Percentiles rank a stretch among this genome's conserved stretches.
Evolutionary conservation across 371 early-diverging fungal species (phyloP).

Genomic region (Mucor racemosus): DNA sequence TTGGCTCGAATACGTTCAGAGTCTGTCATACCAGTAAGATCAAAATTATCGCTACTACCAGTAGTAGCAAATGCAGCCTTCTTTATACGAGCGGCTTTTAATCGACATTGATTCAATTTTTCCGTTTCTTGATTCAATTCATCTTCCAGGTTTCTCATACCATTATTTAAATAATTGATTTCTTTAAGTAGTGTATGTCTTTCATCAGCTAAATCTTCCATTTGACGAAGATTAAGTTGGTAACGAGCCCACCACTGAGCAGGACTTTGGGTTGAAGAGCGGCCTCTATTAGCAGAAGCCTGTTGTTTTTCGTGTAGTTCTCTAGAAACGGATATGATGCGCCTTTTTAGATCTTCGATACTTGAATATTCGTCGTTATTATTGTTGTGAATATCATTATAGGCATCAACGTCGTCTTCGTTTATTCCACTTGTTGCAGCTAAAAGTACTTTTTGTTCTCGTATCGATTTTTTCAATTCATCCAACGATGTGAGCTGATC

Average conservation of each 20-base stretch:
- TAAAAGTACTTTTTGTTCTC: slow-evolving; percentile 31
- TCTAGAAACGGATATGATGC: slow-evolving; percentile 28
- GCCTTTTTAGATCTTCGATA: slow-evolving; percentile 34
- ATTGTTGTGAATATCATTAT: not conserved
- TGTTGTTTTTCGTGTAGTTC: slow-evolving; percentile 25
- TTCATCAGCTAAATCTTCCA: slow-evolving; percentile 42
- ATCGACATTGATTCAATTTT: slow-evolving; percentile 16
- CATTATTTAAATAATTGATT: slow-evolving; percentile 39
- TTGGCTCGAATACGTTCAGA: slow-evolving; percentile 41
- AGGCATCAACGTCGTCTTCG: not conserved
- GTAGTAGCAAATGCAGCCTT: not conserved
- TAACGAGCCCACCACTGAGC: slow-evolving; percentile 39
- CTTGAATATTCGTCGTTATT: not conserved
- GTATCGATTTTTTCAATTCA: slow-evolving; percentile 22
- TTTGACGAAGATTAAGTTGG: slow-evolving; percentile 36
- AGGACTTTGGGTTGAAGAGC: slow-evolving; percentile 3
- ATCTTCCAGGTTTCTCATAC: slow-evolving; percentile 24
- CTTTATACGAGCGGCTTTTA: slow-evolving; percentile 21
- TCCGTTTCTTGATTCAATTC: slow-evolving; percentile 33
- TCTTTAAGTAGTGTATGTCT: slow-evolving; percentile 37
- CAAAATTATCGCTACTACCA: not conserved
- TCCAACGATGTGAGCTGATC: not conserved
- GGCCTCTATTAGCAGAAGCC: slow-evolving; percentile 14
- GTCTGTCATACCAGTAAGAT: slow-evolving; percentile 26
- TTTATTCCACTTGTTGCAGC: slow-evolving; percentile 3